Evolutionary conservation across 106 monocot species (phyloP), one percentile per base, ranked within the genome.

Genomic region (Dioscorea zingiberensis): DNA sequence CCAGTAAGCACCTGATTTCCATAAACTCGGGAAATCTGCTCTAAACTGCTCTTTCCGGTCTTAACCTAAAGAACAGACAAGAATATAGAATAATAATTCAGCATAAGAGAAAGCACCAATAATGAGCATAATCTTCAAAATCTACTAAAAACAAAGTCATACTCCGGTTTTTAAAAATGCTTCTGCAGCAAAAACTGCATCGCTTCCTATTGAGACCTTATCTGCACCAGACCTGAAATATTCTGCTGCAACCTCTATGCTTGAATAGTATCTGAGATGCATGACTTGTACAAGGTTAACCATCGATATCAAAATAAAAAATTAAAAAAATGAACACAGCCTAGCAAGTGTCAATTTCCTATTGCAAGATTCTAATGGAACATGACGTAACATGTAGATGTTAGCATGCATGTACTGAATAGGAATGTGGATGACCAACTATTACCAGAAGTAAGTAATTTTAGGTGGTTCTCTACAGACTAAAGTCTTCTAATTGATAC

Each of bases 211-310:
- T 53, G 97, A 98, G 73, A 98, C 46, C 77, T 98, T 98, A 80
- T 98, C 92, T 65, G 97, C 97, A 77, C 97, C 97, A 60, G 97
- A 98, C 25, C 97, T 83, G 71, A 98, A 98, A 78, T 98, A 98
- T 74, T 98, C 97, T 63, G 92, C 83, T 61, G 97, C 97, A 51
- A 98, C 97, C 70, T 98, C 97, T 56, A 98, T 80, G 65, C 97
- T 93, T 13, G 97, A 93, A 70, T 98, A 98, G 78, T 89, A 72
- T 81, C 97, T 94, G 69, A 29, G 53, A 47, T 72, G 63, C n/a
- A 47, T 47, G 24, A 60, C 59, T 21, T 47, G 28, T 13, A 61
- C 13, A 29, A 13, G 30, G 17, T 29, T 11, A 15, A 4, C 29
- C 1, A 38, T 38, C 4, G 38, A 38, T 38, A 38, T 38, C 9